A percentile compares a stretch with the other conserved stretches of the same genome.
Evolutionary conservation across 352 stramenopile genomes (phyloP).

Genomic region (Pythium myriotylum): DNA sequence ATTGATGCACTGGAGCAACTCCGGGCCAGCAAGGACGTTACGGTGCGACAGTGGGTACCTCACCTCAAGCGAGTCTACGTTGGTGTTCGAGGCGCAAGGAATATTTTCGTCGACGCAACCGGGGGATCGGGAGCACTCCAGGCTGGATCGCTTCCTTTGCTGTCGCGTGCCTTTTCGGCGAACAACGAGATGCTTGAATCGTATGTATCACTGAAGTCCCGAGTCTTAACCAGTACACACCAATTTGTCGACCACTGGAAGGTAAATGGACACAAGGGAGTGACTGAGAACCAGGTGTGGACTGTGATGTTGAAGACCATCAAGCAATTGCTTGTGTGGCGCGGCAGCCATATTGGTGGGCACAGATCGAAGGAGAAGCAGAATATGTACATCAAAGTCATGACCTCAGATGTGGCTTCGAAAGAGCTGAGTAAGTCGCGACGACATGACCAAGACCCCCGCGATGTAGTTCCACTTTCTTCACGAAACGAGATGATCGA

Average conservation of each 20-base stretch:
- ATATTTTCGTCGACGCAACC: conserved; percentile 51
- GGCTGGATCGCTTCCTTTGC: conserved; percentile 41
- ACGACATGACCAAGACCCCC: conserved; percentile 20
- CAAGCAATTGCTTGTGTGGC: conserved; percentile 55
- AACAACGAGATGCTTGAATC: conserved; percentile 38
- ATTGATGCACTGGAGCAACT: conserved; percentile 36
- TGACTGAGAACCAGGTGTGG: conserved; percentile 66
- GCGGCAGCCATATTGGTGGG: conserved; percentile 47
- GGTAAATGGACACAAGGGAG: conserved; percentile 38
- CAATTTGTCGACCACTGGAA: conserved; percentile 57
- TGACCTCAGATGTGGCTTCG: conserved; percentile 53
- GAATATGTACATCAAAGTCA: conserved; percentile 55
- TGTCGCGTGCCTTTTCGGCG: conserved; percentile 34
- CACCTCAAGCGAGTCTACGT: conserved; percentile 48
- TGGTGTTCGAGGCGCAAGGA: conserved; percentile 48
- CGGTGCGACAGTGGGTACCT: conserved; percentile 50
- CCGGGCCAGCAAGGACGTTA: conserved; percentile 30
- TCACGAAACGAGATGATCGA: conserved; percentile 78
- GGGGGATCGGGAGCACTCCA: conserved; percentile 32
- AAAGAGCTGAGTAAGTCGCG: conserved; percentile 37
- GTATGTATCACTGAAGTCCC: conserved; percentile 45
- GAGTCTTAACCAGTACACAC: conserved; percentile 44
- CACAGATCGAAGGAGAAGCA: conserved; percentile 52
- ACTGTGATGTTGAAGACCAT: conserved; percentile 47
- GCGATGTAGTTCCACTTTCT: conserved; percentile 37